Percentiles rank a stretch among this genome's conserved stretches.
Conservation (phyloP, 2,329 filamentous ascomycete species). For the Cadophora sp. region DNA sequence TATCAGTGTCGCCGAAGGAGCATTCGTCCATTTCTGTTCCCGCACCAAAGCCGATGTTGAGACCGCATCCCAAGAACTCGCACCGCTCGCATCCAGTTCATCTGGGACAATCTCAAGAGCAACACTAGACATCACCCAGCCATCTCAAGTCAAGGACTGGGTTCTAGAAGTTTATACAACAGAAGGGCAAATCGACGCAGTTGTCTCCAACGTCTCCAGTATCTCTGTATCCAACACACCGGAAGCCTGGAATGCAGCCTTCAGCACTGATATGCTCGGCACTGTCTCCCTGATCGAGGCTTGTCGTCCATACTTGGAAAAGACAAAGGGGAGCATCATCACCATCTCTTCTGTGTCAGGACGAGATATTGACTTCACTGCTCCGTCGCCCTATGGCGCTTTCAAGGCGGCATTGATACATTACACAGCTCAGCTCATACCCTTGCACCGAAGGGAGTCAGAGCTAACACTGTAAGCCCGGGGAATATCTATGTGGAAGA, state of each 20-base stretch:
- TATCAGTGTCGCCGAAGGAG: conserved; percentile 34
- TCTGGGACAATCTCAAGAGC: conserved; percentile 30
- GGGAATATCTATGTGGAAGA: conserved; percentile 49
- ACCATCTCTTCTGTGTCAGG: conserved; percentile 47
- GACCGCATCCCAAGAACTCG: conserved; percentile 29
- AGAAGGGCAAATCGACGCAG: conserved; percentile 32
- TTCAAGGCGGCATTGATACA: conserved; percentile 48
- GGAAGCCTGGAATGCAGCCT: conserved; percentile 41
- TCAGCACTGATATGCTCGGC: conserved; percentile 47
- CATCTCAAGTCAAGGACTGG: conserved; percentile 32
- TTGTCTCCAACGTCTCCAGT: conserved; percentile 42
- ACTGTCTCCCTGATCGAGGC: conserved; percentile 44
- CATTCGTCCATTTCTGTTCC: conserved; percentile 38
- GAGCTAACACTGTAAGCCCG: conserved; percentile 47
- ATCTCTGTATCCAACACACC: conserved; percentile 42
- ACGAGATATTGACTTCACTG: conserved; percentile 48
- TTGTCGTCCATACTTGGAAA: conserved; percentile 46
- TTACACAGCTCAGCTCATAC: conserved; percentile 46
- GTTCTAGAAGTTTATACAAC: conserved; percentile 24
- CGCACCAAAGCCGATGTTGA: conserved; percentile 33
- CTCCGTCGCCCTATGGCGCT: conserved; percentile 47
- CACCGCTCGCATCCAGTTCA: conserved; percentile 13
- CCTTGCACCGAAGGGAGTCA: conserved; percentile 46
- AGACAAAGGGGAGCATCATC: conserved; percentile 46
- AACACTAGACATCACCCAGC: conserved; percentile 32